Evolutionary conservation across 2,329 filamentous ascomycete species (phyloP).

Genomic region (Didymella exigua): DNA sequence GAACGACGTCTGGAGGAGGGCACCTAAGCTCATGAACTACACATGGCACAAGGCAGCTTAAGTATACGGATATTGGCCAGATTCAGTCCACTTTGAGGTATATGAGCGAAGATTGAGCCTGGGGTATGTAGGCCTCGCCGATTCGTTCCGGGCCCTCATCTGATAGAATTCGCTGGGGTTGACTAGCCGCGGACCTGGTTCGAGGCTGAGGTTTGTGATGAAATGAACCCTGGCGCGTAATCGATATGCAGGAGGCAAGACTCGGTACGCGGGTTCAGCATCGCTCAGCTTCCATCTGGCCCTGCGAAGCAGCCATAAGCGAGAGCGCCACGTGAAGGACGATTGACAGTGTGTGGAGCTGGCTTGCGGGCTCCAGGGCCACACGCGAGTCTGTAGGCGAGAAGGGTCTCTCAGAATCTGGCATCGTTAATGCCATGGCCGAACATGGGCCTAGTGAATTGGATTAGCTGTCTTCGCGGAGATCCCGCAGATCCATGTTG

Average conservation of each 20-base stretch:
- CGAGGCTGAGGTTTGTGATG: conserved; percentile 1
- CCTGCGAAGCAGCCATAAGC: conserved; percentile 2
- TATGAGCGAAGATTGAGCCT: neutral
- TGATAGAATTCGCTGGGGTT: neutral
- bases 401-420: neutral
- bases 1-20: conserved; percentile 14
- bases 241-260: neutral
- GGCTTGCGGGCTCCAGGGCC: neutral
- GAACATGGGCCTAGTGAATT: neutral
- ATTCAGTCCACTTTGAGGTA: neutral
- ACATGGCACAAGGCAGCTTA: conserved; percentile 1
- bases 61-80: neutral
- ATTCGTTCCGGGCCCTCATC: neutral
- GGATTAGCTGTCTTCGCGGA: conserved; percentile 4
- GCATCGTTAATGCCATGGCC: neutral
- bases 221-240: neutral
- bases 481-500: conserved; percentile 13
- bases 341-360: neutral
- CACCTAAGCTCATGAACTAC: conserved; percentile 17
- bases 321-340: neutral
- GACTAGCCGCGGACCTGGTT: neutral
- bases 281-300: neutral
- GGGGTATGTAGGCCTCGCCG: conserved; percentile 8
- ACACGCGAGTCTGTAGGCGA: neutral
- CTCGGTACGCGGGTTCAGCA: neutral